Conservation (phyloP, 352 stramenopile species). For the Blastocystis sp. region DNA sequence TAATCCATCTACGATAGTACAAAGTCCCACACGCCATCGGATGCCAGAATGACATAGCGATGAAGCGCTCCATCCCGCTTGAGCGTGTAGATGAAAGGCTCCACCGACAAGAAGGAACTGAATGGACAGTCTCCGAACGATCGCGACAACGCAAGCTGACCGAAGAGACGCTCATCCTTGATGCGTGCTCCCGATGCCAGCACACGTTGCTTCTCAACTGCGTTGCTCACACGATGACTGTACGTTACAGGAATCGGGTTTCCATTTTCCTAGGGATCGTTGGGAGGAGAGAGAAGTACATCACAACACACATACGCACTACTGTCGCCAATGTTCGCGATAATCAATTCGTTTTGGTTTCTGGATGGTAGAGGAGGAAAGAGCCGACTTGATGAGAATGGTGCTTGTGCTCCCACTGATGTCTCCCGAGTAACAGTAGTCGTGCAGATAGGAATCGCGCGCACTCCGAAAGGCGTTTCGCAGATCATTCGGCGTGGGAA, state of each 20-base stretch:
- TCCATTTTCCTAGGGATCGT: background rate
- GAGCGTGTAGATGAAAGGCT: conserved; percentile 19
- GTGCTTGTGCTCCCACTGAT: conserved; percentile 48
- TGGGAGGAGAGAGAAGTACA: background rate
- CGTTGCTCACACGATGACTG: conserved; percentile 14
- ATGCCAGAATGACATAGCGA: conserved; percentile 5
- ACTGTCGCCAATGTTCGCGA: conserved; percentile 44
- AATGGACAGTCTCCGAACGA: conserved; percentile 39
- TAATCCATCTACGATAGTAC: background rate
- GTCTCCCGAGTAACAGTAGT: conserved; percentile 18
- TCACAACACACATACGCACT: conserved; percentile 21
- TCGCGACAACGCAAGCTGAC: conserved; percentile 14
- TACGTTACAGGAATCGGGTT: conserved; percentile 14
- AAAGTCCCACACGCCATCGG: conserved; percentile 42
- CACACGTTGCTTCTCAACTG: conserved; percentile 18
- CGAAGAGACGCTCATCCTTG: conserved; percentile 32
- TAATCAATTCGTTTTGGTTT: conserved; percentile 21
- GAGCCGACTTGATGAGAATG: conserved; percentile 11
- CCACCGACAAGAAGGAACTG: conserved; percentile 29
- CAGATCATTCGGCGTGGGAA: background rate
- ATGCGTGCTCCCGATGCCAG: conserved; percentile 13
- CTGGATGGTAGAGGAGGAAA: background rate
- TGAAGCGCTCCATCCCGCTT: background rate
- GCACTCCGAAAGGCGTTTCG: background rate
- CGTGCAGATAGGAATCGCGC: background rate